phyloP scores from a whole-genome alignment of 441 rosid species.

The Pelargonium myrrhifolium region DNA sequence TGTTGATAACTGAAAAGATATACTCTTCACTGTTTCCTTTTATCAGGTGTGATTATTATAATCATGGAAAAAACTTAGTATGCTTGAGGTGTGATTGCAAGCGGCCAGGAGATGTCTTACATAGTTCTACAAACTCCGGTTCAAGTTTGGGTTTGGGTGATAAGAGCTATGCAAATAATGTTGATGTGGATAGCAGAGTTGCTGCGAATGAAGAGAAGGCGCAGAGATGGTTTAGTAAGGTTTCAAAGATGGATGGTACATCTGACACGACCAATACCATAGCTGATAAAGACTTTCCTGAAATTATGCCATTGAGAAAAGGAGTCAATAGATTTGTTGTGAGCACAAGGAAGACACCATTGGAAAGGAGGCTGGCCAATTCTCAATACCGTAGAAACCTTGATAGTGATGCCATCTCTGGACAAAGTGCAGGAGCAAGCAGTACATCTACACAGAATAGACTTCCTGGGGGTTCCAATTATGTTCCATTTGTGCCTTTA shows the following conservation, averaged over 20 bases:
- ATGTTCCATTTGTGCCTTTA: conserved; percentile 69
- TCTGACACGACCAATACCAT: conserved; percentile 39
- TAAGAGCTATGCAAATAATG: conserved; percentile 25
- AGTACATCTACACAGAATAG: conserved; percentile 22
- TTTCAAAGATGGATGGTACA: conserved; percentile 45
- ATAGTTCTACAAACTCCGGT: conserved; percentile 22
- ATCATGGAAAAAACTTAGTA: conserved; percentile 59
- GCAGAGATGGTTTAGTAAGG: conserved; percentile 62
- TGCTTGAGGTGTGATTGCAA: conserved; percentile 96
- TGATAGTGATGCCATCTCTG: conserved; percentile 18
- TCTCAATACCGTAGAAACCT: conserved; percentile 32
- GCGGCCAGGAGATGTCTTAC: conserved; percentile 42
- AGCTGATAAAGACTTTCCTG: conserved; percentile 7
- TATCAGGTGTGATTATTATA: conserved; percentile 75
- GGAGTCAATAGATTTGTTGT: conserved; percentile 2
- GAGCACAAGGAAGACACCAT: neutral
- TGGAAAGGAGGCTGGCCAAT: conserved; percentile 23
- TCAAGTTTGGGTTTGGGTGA: conserved; percentile 24
- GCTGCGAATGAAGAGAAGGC: conserved; percentile 81
- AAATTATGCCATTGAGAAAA: conserved; percentile 2
- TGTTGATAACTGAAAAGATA: conserved; percentile 6
- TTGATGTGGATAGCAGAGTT: conserved; percentile 44
- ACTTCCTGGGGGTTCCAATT: conserved; percentile 31
- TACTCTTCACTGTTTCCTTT: conserved; percentile 6
- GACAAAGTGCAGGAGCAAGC: conserved; percentile 17